Conservation (phyloP, 2,329 filamentous ascomycete species). For the Ophiobolus disseminans region DNA sequence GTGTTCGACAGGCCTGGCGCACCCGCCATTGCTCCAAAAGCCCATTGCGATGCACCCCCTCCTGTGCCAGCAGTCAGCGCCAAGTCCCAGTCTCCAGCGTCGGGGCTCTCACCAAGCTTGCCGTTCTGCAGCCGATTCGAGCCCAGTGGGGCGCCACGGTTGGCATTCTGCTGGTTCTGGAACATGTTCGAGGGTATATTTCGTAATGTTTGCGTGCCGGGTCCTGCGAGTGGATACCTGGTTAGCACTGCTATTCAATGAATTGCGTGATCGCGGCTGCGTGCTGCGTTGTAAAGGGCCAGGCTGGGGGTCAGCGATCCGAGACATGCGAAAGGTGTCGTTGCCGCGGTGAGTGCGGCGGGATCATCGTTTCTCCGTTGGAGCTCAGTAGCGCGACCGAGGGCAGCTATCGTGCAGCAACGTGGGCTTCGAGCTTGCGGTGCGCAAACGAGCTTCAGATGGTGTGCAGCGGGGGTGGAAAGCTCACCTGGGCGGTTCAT, state of each 20-base stretch:
- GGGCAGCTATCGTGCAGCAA: too few species aligned
- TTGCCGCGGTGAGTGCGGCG: too few species aligned
- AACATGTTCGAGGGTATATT: conserved; percentile 62
- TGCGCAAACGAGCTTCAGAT: conserved; percentile 21
- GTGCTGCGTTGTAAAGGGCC: too few species aligned
- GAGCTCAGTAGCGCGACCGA: too few species aligned
- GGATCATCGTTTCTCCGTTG: too few species aligned
- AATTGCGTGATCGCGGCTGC: not conserved
- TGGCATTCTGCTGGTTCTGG: conserved; percentile 56
- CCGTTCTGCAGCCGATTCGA: conserved; percentile 61
- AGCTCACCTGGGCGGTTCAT: conserved; percentile 60
- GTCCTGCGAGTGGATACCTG: conserved; percentile 45
- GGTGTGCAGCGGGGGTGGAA: conserved; percentile 24
- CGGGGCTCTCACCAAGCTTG: conserved; percentile 56
- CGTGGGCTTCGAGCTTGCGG: too few species aligned
- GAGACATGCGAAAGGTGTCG: too few species aligned
- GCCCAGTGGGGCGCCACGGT: conserved; percentile 57
- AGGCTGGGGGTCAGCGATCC: too few species aligned
- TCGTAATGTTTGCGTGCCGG: conserved; percentile 59
- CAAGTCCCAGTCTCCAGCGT: not conserved
- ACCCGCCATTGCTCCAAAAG: conserved; percentile 63
- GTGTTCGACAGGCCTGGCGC: conserved; percentile 59
- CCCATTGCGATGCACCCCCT: conserved; percentile 65
- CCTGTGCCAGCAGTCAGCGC: conserved; percentile 29
- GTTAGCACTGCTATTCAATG: conserved; percentile 10